A percentile compares a stretch with the other conserved stretches of the same genome.
phyloP scores from a whole-genome alignment of 2,329 filamentous ascomycete species.

The Penicillium sp. region DNA sequence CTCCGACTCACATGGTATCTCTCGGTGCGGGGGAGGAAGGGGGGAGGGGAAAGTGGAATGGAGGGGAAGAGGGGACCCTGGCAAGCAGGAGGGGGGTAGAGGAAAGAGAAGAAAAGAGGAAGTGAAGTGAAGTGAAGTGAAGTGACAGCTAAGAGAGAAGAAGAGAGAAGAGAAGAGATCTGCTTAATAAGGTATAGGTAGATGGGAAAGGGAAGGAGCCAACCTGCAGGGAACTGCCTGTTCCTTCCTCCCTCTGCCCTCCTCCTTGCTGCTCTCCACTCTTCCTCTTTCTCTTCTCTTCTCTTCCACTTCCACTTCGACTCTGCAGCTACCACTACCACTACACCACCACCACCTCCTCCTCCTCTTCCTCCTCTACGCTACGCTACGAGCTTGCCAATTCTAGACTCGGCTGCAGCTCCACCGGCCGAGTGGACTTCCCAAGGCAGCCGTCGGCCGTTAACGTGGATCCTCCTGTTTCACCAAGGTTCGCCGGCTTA shows the following conservation, averaged over 20 bases:
- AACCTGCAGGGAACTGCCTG: no score
- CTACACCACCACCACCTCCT: no score
- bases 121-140: neutral
- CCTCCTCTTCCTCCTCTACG: neutral
- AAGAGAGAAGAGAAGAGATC: neutral
- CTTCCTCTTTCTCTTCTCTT: neutral
- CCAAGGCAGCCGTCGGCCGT: slow-evolving; percentile 1
- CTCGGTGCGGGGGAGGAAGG: neutral
- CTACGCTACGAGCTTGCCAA: neutral
- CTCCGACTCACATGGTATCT: slow-evolving; percentile 6
- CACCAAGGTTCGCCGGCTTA: slow-evolving; percentile 2
- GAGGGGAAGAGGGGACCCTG: neutral
- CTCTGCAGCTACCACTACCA: no score
- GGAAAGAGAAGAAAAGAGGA: neutral
- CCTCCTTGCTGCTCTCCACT: no score
- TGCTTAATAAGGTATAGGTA: no score
- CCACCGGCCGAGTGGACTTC: no score
- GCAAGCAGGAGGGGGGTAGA: no score
- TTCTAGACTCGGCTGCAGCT: slow-evolving; percentile 2
- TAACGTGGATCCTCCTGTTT: slow-evolving; percentile 2
- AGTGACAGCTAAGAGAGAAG: neutral
- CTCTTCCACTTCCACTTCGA: neutral
- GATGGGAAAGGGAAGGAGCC: neutral
- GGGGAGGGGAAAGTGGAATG: neutral
- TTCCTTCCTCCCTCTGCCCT: neutral